Evolutionary conservation across 768 basidiomycete species (phyloP).

Genomic region (Collybiopsis luxurians): DNA sequence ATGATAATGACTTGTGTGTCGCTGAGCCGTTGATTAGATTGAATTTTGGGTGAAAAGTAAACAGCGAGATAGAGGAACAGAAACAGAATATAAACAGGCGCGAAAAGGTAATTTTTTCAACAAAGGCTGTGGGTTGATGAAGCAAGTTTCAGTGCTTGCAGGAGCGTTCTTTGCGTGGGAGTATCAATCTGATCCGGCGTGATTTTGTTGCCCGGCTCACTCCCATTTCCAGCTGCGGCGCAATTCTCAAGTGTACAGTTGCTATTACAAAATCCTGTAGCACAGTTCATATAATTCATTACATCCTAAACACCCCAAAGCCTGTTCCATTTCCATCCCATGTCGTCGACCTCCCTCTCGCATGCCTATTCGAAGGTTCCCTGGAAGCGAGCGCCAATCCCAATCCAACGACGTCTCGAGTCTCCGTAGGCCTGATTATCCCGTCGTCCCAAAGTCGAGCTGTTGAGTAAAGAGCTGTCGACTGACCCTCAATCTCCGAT

Average conservation of each 20-base stretch:
- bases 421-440: conserved; percentile 86
- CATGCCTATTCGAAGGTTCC: conserved; percentile 17
- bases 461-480: conserved; percentile 82
- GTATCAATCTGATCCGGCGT: not conserved
- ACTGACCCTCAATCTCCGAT: conserved; percentile 85
- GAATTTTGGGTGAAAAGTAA: no score
- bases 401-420: conserved; percentile 83
- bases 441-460: conserved; percentile 96
- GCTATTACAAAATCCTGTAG: not conserved
- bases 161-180: no score
- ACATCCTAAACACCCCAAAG: conserved; percentile 95
- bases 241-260: not conserved
- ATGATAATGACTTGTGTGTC: no score
- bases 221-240: no score
- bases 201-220: no score
- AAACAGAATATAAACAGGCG: no score
- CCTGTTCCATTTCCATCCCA: conserved; percentile 72
- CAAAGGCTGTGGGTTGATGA: no score
- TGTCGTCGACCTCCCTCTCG: conserved; percentile 33
- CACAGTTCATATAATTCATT: conserved; percentile 9
- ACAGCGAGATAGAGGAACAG: no score
- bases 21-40: no score
- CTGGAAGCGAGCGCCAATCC: conserved; percentile 78
- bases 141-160: no score
- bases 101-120: no score